Conservation (phyloP, 1,139 yeast species). For the Suhomyces atakaporum region DNA sequence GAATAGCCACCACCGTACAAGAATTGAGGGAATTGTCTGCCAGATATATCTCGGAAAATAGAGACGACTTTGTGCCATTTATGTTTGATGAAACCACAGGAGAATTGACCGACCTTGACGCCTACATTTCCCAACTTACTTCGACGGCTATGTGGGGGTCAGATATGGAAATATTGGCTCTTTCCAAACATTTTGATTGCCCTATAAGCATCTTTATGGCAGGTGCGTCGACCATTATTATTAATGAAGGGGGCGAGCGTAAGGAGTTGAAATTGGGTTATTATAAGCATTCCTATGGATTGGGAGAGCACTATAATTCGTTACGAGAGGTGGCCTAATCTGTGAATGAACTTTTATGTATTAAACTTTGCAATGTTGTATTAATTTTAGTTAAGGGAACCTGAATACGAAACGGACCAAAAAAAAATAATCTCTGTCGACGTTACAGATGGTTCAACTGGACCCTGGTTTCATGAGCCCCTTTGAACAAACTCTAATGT, state of each 20-base stretch:
- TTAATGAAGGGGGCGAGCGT: constrained; percentile 42
- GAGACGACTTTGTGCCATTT: constrained; percentile 77
- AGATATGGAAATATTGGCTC: constrained; percentile 84
- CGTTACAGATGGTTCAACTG: no score
- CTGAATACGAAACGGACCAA: no score
- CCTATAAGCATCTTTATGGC: constrained; percentile 77
- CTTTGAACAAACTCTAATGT: neutral
- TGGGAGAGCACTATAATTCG: constrained; percentile 95
- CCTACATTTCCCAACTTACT: constrained; percentile 69
- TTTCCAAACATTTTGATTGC: constrained; percentile 65
- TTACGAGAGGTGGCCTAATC: constrained; percentile 61
- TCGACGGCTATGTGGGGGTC: constrained; percentile 94
- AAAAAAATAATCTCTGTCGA: no score
- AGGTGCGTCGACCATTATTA: constrained; percentile 57
- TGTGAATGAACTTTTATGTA: no score
- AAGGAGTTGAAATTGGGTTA: constrained; percentile 71
- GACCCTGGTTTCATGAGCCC: neutral
- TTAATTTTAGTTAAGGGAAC: no score
- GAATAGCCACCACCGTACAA: constrained; percentile 40
- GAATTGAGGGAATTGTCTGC: constrained; percentile 69
- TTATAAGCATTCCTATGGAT: constrained; percentile 81
- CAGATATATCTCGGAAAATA: constrained; percentile 59
- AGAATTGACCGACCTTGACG: constrained; percentile 60
- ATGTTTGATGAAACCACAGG: constrained; percentile 75
- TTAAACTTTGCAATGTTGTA: no score